Evolutionary conservation across 2,329 filamentous ascomycete species (phyloP).

Genomic region (Botrytis aclada): DNA sequence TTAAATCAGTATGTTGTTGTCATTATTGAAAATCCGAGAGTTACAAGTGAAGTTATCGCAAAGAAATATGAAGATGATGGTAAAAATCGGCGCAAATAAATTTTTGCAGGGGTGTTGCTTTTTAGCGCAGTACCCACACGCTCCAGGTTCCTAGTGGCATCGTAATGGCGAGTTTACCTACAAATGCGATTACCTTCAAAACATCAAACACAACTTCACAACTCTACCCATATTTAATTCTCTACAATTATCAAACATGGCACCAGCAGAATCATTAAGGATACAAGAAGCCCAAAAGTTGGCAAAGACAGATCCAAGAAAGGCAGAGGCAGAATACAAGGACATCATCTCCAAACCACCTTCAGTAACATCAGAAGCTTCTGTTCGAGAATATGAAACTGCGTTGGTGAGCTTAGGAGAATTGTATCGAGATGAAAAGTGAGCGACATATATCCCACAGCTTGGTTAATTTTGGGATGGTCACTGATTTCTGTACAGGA

Average conservation of each 20-base stretch:
- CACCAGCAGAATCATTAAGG: constrained; percentile 58
- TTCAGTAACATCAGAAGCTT: constrained; percentile 76
- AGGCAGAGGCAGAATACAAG: constrained; percentile 86
- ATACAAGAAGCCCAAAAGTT: constrained; percentile 88
- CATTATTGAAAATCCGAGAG: constrained; percentile 19
- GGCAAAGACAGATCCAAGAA: constrained; percentile 72
- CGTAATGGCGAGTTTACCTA: constrained; percentile 22
- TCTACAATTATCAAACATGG: constrained; percentile 44
- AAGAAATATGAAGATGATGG: constrained; percentile 1
- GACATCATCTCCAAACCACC: constrained; percentile 84
- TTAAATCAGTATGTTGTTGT: constrained; percentile 27
- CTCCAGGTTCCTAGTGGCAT: constrained; percentile 23
- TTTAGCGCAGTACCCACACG: constrained; percentile 29
- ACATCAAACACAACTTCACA: constrained; percentile 24
- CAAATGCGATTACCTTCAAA: constrained; percentile 24
- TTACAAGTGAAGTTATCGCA: not conserved
- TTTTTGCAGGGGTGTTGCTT: constrained; percentile 27
- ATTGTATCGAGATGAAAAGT: constrained; percentile 88
- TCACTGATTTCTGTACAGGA: constrained; percentile 50
- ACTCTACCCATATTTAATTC: constrained; percentile 19
- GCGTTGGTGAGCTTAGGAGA: constrained; percentile 86
- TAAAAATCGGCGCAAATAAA: constrained; percentile 21
- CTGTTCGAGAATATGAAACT: constrained; percentile 86
- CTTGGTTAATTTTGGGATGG: constrained; percentile 7
- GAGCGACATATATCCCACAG: constrained; percentile 37